phyloP scores from a whole-genome alignment of 768 basidiomycete genomes.

The Tylopilus sp. region DNA sequence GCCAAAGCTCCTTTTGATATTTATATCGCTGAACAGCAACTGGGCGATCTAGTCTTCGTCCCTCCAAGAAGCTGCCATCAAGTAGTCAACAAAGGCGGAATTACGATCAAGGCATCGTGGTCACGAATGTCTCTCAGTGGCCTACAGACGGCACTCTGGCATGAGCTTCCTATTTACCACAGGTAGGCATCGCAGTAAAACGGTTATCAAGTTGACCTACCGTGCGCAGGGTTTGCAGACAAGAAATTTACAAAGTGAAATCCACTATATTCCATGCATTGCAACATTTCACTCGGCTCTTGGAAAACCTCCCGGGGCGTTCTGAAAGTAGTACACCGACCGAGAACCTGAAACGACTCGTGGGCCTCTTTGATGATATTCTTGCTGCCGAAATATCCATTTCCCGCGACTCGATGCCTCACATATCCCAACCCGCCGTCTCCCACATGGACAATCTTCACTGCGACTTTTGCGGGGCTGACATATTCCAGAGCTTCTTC shows the following conservation, averaged over 20 bases:
- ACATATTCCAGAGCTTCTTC: slow-evolving; percentile 81
- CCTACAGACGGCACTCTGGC: slow-evolving; percentile 54
- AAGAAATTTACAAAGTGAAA: slow-evolving; percentile 75
- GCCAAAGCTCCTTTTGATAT: slow-evolving; percentile 62
- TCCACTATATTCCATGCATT: slow-evolving; percentile 58
- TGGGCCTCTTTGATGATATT: slow-evolving; percentile 49
- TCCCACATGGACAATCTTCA: slow-evolving; percentile 31
- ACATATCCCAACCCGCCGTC: slow-evolving; percentile 25
- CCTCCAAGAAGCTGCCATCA: slow-evolving; percentile 83
- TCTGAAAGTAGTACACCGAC: neutral
- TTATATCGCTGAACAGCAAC: slow-evolving; percentile 67
- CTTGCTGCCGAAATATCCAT: slow-evolving; percentile 42
- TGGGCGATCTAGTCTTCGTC: slow-evolving; percentile 78
- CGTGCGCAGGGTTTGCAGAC: slow-evolving; percentile 65
- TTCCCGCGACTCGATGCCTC: slow-evolving; percentile 31
- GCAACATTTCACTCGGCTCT: slow-evolving; percentile 28
- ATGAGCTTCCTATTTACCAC: slow-evolving; percentile 78
- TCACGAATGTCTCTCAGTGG: slow-evolving; percentile 76
- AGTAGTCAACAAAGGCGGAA: slow-evolving; percentile 75
- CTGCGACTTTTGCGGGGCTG: slow-evolving; percentile 81
- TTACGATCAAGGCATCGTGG: slow-evolving; percentile 84
- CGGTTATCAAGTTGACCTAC: neutral
- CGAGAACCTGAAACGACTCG: slow-evolving; percentile 34
- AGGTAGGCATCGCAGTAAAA: slow-evolving; percentile 43
- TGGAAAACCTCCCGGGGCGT: slow-evolving; percentile 7